These are phyloP conservation scores for Dryas octopetala DNA, from an alignment of 306 rosid species.

Conservation along the genomic window DNA sequence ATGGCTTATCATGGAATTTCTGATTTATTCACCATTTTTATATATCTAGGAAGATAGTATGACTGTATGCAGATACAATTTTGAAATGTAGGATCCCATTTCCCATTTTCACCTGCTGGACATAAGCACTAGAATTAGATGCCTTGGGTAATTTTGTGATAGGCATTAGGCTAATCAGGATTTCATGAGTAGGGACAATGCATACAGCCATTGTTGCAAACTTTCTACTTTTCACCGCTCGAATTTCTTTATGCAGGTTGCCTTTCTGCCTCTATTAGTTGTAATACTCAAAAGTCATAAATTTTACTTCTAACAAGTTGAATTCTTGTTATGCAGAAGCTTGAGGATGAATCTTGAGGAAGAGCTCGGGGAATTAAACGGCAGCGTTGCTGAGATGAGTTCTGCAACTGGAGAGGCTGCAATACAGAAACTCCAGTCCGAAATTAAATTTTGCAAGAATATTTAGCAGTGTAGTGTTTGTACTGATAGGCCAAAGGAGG, in stretches of 20 bases:
- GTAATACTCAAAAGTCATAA: not conserved
- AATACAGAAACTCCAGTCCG: slow-evolving; percentile 79
- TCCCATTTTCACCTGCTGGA: not conserved
- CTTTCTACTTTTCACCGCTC: not conserved
- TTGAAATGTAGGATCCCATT: not conserved
- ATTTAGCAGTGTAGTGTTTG: slow-evolving; percentile 91
- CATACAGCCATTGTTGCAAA: not conserved
- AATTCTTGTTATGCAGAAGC: slow-evolving; percentile 50
- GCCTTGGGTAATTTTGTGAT: not conserved
- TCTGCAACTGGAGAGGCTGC: slow-evolving; percentile 81
- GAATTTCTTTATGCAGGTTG: not conserved
- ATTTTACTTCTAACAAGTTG: slow-evolving; percentile 26
- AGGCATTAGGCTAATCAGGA: not conserved
- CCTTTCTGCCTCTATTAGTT: not conserved
- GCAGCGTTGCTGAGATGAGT: slow-evolving; percentile 60
- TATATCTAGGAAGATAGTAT: not conserved
- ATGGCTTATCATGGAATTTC: not conserved
- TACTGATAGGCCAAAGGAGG: slow-evolving; percentile 98
- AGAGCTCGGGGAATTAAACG: slow-evolving; percentile 60
- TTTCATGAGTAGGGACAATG: not conserved
- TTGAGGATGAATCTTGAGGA: slow-evolving; percentile 70
- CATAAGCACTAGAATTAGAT: not conserved
- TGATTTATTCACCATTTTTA: not conserved
- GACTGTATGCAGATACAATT: not conserved
- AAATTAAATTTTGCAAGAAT: slow-evolving; percentile 71